Evolutionary conservation across 2,329 filamentous ascomycete genomes (phyloP), one percentile per base, ranked within the genome.

Genomic region (Fusarium musae): DNA sequence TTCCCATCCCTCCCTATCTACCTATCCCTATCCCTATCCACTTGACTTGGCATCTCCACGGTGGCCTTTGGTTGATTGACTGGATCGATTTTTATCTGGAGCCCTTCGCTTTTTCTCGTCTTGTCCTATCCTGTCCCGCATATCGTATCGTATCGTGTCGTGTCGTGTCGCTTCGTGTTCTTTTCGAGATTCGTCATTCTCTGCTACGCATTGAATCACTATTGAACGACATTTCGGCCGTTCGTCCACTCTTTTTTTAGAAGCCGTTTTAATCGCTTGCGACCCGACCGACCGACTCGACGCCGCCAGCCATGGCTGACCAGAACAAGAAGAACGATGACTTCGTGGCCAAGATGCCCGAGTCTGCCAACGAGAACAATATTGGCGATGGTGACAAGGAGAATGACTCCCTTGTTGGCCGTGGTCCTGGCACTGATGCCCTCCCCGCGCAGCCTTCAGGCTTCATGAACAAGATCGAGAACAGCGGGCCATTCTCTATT

Each of bases 401-500:
- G 69, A 39, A 67, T 9, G 72, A 74, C 50, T 66, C 72, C 40
- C 72, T 74, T 57, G 71, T 73, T 42, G 71, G 71, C 15, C 71
- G 71, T 46, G 71, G 71, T 28, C 67, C 66, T n/a, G 71, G 71
- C 47, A 73, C 71, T 19, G 71, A 69, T 53, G 71, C 71, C 37
- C 59, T 73, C 49, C 70, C 71, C 15, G 50, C 63, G 34, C 58
- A 66, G 26, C 30, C 71, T 37, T 26, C 59, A 32, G 63, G 71
- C 15, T 74, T 74, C 63, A 65, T 69, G 57, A 67, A 67, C 63
- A 84, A 85, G 78, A 81, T 94, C 72, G 89, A 92, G 79, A 93
- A 95, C 84, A 96, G 91, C 83, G 93, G 94, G 15, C 86, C 90
- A 54, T 82, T 96, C 56, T 95, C 96, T 28, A 93, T 99, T 77